Percentiles rank a stretch among this genome's conserved stretches.
Conservation (phyloP, 441 rosid species). For the Populus tomentosa region DNA sequence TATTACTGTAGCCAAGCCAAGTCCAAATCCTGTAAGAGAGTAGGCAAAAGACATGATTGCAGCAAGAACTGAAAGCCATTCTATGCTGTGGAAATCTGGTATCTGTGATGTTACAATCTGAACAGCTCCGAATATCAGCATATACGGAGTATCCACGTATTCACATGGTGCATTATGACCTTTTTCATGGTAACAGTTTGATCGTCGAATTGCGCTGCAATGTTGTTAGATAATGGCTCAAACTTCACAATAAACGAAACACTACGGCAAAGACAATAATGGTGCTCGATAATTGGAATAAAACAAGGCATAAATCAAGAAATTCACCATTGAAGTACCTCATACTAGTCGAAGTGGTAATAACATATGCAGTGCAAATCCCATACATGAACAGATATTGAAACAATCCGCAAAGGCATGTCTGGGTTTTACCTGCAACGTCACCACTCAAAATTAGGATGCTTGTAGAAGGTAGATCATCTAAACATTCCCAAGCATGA, state of each 20-base stretch:
- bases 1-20: slow-evolving; percentile 47
- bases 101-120: slow-evolving; percentile 52
- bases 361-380: background rate
- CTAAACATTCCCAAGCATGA: background rate
- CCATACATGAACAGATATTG: background rate
- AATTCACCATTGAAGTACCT: background rate
- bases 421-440: background rate
- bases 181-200: slow-evolving; percentile 51
- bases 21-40: slow-evolving; percentile 52
- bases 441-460: background rate
- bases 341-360: background rate
- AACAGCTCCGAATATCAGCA: slow-evolving; percentile 46
- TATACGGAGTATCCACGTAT: slow-evolving; percentile 26
- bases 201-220: slow-evolving; percentile 49
- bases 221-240: background rate
- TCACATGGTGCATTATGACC: slow-evolving; percentile 45
- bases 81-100: slow-evolving; percentile 54
- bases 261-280: background rate
- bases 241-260: background rate
- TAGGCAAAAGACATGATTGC: slow-evolving; percentile 64
- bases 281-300: background rate
- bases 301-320: background rate
- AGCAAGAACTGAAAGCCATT: slow-evolving; percentile 54
- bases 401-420: background rate
- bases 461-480: background rate